Evolutionary conservation across 805 yeast species (phyloP).

Genomic region (Phaffomyces thermotolerans): DNA sequence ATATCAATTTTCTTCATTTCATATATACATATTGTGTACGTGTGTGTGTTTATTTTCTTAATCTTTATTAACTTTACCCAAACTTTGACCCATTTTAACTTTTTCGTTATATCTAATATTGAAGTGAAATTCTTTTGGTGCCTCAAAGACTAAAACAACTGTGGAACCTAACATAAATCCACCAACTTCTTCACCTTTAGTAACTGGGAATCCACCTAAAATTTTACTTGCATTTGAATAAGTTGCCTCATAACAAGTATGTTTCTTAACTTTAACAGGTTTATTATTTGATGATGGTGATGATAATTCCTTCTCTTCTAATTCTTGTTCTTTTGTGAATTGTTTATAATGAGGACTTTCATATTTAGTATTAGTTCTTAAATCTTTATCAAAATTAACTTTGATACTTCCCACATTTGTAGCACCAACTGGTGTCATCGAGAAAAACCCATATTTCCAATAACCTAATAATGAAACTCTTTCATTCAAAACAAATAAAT

Average conservation of each 20-base stretch:
- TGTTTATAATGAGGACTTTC: constrained; percentile 33
- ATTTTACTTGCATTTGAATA: constrained; percentile 70
- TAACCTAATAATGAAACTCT: constrained; percentile 91
- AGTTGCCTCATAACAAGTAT: constrained; percentile 91
- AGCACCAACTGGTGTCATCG: constrained; percentile 99
- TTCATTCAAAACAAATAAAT: constrained; percentile 86
- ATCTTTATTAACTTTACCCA: constrained; percentile 40
- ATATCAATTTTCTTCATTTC: background rate
- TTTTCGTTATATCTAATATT: constrained; percentile 62
- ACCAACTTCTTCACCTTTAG: constrained; percentile 93
- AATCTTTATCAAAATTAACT: constrained; percentile 83
- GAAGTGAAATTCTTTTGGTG: constrained; percentile 75
- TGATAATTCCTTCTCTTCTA: background rate
- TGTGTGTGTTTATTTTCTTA: background rate
- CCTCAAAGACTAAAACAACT: constrained; percentile 94
- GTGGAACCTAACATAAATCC: constrained; percentile 96
- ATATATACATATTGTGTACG: background rate
- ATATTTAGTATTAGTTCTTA: constrained; percentile 72
- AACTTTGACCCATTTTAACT: constrained; percentile 77
- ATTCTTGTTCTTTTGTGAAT: constrained; percentile 13
- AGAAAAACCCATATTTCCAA: constrained; percentile 95
- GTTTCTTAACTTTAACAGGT: constrained; percentile 45
- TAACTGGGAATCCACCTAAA: constrained; percentile 80
- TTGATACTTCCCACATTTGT: constrained; percentile 96
- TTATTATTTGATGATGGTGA: constrained; percentile 1